Evolutionary conservation across 2,329 filamentous ascomycete genomes (phyloP).

Genomic region (Mariannaea elegans): DNA sequence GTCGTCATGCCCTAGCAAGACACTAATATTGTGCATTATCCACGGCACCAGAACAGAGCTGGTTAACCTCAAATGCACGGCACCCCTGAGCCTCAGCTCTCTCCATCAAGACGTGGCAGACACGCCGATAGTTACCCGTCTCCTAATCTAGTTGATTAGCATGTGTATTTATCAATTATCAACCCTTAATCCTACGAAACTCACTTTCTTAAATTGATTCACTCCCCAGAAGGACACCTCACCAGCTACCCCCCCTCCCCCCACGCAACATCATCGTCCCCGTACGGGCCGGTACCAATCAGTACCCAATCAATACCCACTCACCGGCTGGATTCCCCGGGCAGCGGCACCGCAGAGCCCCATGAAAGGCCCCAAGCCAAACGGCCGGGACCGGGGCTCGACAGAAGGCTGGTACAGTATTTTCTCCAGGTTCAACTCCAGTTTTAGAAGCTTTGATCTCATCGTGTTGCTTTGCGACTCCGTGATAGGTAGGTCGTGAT

Average conservation of each 20-base stretch:
- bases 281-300: not conserved
- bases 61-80: not conserved
- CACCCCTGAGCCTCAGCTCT: not conserved
- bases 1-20: conserved; percentile 5
- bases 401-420: not conserved
- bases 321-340: conserved; percentile 12
- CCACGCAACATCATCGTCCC: conserved; percentile 2
- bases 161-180: too few species aligned
- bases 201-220: too few species aligned
- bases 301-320: not conserved
- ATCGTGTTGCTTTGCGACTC: conserved; percentile 4
- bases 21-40: not conserved
- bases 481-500: conserved; percentile 9
- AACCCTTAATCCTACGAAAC: too few species aligned
- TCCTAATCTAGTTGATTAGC: too few species aligned
- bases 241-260: conserved; percentile 3
- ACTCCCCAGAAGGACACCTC: conserved; percentile 13
- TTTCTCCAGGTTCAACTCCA: conserved; percentile 12
- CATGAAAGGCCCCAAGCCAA: not conserved
- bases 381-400: conserved; percentile 10
- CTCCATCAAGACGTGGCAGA: not conserved
- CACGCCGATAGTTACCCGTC: too few species aligned
- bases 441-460: conserved; percentile 12
- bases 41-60: not conserved
- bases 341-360: conserved; percentile 6